These are phyloP conservation scores for Lablab purpureus DNA, from an alignment of 306 rosid genomes.

Conservation along the genomic window DNA sequence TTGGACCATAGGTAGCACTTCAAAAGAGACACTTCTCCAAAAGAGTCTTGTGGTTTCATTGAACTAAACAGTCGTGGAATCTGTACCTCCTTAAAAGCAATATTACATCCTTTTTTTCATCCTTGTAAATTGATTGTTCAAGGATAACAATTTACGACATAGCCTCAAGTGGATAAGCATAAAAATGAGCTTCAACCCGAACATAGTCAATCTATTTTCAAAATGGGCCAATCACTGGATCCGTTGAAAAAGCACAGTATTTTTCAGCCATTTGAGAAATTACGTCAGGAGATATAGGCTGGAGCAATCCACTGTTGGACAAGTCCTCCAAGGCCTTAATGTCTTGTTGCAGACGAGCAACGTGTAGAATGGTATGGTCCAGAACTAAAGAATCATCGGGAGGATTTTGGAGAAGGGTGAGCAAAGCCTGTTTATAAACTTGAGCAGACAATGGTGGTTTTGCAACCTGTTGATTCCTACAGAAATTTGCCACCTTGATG, in stretches of 20 bases:
- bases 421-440: slow-evolving; percentile 67
- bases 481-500: slow-evolving; percentile 73
- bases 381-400: slow-evolving; percentile 79
- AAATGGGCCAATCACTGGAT: slow-evolving; percentile 45
- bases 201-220: slow-evolving; percentile 26
- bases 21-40: slow-evolving; percentile 33
- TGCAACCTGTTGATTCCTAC: slow-evolving; percentile 67
- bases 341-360: slow-evolving; percentile 70
- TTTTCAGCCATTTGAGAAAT: slow-evolving; percentile 59
- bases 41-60: background rate
- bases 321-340: slow-evolving; percentile 68
- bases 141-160: slow-evolving; percentile 13
- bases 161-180: slow-evolving; percentile 27
- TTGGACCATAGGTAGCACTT: background rate
- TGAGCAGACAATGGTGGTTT: slow-evolving; percentile 71
- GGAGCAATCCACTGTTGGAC: slow-evolving; percentile 71
- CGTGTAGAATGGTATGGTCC: slow-evolving; percentile 64
- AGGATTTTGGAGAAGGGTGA: slow-evolving; percentile 68
- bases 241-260: slow-evolving; percentile 54
- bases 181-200: slow-evolving; percentile 27
- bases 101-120: background rate
- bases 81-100: slow-evolving; percentile 9
- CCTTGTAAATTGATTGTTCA: slow-evolving; percentile 19
- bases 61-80: background rate
- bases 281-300: slow-evolving; percentile 64